Percentiles rank a stretch among this genome's conserved stretches.
Evolutionary conservation across 2,329 filamentous ascomycete genomes (phyloP).

Genomic region (Sordariomycetes sp.): DNA sequence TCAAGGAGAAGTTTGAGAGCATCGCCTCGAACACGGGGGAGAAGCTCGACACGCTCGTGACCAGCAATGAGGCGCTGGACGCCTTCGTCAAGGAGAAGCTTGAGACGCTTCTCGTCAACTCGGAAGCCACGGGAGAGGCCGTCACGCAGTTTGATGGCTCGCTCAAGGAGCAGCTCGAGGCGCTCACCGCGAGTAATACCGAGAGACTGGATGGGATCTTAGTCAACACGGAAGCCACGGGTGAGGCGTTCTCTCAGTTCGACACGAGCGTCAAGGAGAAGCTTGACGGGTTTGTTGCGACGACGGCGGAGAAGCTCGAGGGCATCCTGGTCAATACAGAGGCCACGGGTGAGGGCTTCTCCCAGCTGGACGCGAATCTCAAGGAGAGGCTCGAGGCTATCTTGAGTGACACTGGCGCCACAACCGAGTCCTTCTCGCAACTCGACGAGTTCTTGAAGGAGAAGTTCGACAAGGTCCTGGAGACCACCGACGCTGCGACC

Average conservation of each 20-base stretch:
- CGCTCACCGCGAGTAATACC: background rate
- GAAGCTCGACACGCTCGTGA: conserved; percentile 15
- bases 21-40: conserved; percentile 7
- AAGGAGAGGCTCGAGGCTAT: background rate
- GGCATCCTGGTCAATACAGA: background rate
- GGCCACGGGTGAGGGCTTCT: background rate
- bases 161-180: background rate
- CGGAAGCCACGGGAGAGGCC: conserved; percentile 5
- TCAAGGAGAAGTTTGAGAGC: conserved; percentile 31
- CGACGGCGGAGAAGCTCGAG: background rate
- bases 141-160: conserved; percentile 7
- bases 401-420: background rate
- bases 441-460: conserved; percentile 8
- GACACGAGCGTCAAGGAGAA: conserved; percentile 42
- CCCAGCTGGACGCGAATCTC: background rate
- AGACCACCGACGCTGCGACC: conserved; percentile 47
- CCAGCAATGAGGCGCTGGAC: conserved; percentile 45
- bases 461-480: conserved; percentile 28
- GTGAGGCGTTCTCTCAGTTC: conserved; percentile 54
- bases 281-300: background rate
- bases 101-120: conserved; percentile 13
- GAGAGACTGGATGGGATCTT: conserved; percentile 26
- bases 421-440: background rate
- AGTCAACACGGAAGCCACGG: conserved; percentile 47
- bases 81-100: conserved; percentile 21